These are phyloP conservation scores for Eucalyptus decipiens DNA, from an alignment of 345 rosid species.

Conservation along the genomic window DNA sequence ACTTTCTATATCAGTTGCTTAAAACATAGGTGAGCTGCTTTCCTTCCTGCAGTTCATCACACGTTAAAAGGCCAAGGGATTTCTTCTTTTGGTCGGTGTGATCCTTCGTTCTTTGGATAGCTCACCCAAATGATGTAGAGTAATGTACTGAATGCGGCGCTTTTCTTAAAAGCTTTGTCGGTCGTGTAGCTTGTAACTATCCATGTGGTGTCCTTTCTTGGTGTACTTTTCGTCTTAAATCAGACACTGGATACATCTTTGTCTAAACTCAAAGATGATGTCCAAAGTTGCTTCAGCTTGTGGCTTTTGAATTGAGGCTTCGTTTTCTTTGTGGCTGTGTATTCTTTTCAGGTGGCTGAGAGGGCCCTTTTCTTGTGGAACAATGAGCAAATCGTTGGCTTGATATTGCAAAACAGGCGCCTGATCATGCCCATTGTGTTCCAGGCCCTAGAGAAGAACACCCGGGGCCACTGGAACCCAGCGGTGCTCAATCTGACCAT, in stretches of 20 bases:
- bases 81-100: neutral
- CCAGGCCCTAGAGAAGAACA: constrained; percentile 67
- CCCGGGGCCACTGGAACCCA: constrained; percentile 72
- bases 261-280: neutral
- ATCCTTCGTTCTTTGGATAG: neutral
- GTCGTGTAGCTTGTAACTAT: neutral
- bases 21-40: neutral
- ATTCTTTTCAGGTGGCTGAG: constrained; percentile 71
- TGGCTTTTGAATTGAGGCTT: neutral
- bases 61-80: neutral
- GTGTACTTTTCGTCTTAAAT: neutral
- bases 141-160: neutral
- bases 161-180: neutral
- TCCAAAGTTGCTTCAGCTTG: neutral
- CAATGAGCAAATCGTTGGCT: constrained; percentile 77
- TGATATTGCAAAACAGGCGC: constrained; percentile 59
- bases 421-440: constrained; percentile 56
- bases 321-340: neutral
- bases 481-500: constrained; percentile 61
- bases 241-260: neutral
- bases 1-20: neutral
- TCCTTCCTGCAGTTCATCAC: neutral
- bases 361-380: constrained; percentile 86
- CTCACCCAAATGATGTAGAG: neutral
- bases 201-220: neutral